These are phyloP conservation scores for Rhynchosporium agropyri DNA, from an alignment of 2,329 filamentous ascomycete genomes.

Conservation along the genomic window DNA sequence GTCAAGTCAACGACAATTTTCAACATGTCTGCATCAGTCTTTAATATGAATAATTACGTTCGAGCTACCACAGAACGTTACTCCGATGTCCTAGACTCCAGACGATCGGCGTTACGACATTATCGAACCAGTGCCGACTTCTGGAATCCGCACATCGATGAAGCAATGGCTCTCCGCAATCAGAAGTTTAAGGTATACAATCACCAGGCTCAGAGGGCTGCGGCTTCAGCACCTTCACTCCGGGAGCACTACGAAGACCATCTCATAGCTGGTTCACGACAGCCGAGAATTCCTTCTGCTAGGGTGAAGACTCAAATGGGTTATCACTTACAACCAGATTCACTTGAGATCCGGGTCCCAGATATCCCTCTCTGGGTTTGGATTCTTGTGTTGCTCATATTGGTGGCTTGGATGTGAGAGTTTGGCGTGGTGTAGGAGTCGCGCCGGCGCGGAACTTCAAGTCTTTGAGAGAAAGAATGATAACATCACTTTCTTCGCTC, in stretches of 20 bases:
- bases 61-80: background rate
- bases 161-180: constrained; percentile 1
- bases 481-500: background rate
- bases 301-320: background rate
- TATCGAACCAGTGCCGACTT: background rate
- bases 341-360: background rate
- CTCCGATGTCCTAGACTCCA: background rate
- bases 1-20: no score
- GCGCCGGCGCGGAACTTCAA: background rate
- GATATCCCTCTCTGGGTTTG: background rate
- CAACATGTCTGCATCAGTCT: constrained; percentile 1
- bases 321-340: background rate
- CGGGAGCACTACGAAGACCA: background rate
- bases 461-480: no score
- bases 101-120: background rate
- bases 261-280: background rate
- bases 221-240: background rate
- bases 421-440: background rate
- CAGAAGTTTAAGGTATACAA: constrained; percentile 4
- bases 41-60: background rate
- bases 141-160: background rate
- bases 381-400: background rate
- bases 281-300: background rate
- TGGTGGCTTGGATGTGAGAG: background rate
- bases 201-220: background rate